phyloP scores from a whole-genome alignment of 2,329 filamentous ascomycete genomes.

The Aphanoascus verrucosus region DNA sequence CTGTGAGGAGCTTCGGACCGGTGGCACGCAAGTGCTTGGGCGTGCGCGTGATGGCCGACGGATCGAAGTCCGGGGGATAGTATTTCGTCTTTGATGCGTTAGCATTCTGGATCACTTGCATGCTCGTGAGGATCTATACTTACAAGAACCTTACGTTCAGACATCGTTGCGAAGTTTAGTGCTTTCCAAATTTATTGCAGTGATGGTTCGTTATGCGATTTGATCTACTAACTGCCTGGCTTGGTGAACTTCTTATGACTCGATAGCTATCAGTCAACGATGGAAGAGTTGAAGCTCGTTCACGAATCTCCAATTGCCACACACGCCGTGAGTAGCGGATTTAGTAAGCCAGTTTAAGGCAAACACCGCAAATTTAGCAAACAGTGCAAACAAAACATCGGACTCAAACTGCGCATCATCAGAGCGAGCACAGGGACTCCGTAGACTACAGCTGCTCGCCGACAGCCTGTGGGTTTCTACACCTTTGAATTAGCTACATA shows the following conservation, averaged over 20 bases:
- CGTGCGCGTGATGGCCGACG: constrained; percentile 61
- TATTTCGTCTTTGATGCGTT: constrained; percentile 26
- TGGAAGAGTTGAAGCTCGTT: no score
- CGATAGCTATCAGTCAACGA: background rate
- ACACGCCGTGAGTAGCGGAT: no score
- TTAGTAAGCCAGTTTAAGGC: background rate
- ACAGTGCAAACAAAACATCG: constrained; percentile 4
- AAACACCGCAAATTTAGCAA: background rate
- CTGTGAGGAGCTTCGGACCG: constrained; percentile 72
- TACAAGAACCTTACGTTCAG: constrained; percentile 67
- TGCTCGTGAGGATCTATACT: background rate
- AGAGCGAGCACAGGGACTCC: background rate
- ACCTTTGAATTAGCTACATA: no score
- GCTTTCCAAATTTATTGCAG: background rate
- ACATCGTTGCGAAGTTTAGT: constrained; percentile 46
- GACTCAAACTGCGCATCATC: background rate
- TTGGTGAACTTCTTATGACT: no score
- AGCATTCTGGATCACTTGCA: background rate
- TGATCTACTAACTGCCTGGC: no score
- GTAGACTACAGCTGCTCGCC: no score
- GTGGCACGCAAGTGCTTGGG: constrained; percentile 47
- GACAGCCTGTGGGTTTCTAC: no score
- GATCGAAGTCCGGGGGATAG: constrained; percentile 78
- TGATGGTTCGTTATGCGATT: background rate
- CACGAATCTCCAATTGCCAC: no score